Conservation (phyloP, 768 basidiomycete species). For the Paxillus rubicundulus region DNA sequence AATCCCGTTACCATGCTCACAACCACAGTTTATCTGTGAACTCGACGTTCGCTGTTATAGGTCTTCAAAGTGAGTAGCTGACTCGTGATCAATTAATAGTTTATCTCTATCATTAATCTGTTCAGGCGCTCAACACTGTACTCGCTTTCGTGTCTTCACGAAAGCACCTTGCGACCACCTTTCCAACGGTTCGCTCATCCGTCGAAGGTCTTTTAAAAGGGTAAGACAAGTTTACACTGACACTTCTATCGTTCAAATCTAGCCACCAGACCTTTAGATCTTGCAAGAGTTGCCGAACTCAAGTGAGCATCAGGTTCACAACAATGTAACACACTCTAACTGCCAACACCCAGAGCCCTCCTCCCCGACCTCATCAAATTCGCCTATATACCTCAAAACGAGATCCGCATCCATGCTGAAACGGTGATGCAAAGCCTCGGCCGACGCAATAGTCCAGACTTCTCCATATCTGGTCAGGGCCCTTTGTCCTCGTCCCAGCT, state of each 20-base stretch:
- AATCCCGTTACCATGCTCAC: neutral
- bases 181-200: constrained; percentile 69
- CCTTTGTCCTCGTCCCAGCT: constrained; percentile 22
- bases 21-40: neutral
- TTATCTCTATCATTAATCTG: neutral
- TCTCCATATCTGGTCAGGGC: constrained; percentile 25
- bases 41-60: constrained; percentile 21
- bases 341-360: constrained; percentile 53
- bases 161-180: constrained; percentile 78
- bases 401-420: constrained; percentile 54
- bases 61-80: constrained; percentile 40
- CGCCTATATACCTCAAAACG: constrained; percentile 68
- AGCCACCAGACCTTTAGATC: constrained; percentile 64
- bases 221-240: constrained; percentile 36
- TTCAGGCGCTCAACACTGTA: constrained; percentile 83
- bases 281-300: constrained; percentile 76
- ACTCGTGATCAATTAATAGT: neutral
- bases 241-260: neutral
- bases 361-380: constrained; percentile 79
- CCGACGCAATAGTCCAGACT: constrained; percentile 43
- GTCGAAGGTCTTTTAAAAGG: constrained; percentile 77
- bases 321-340: neutral
- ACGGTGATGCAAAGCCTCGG: constrained; percentile 10
- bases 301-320: constrained; percentile 47
- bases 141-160: constrained; percentile 83